Evolutionary conservation across 495 filamentous ascomycete genomes (phyloP).

Genomic region (Daldinia bambusicola): DNA sequence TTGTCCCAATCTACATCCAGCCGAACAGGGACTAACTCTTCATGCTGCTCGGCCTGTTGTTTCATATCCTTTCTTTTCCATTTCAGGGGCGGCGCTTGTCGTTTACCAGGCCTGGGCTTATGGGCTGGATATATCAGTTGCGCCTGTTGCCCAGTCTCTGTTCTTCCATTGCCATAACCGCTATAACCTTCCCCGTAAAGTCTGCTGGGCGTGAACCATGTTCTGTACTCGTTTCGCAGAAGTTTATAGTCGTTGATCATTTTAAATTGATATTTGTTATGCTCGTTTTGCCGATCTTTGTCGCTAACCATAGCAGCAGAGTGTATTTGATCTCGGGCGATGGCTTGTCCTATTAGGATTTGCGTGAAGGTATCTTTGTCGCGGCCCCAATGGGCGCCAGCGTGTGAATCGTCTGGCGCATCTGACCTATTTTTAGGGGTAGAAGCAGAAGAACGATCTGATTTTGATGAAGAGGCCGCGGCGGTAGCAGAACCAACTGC

Average conservation of each 20-base stretch:
- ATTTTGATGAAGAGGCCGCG: conserved; percentile 40
- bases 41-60: conserved; percentile 85
- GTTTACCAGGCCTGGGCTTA: conserved; percentile 76
- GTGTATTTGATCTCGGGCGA: conserved; percentile 78
- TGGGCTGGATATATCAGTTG: conserved; percentile 78
- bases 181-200: conserved; percentile 82
- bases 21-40: conserved; percentile 89
- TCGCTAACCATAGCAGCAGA: conserved; percentile 67
- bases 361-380: conserved; percentile 63
- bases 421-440: conserved; percentile 45
- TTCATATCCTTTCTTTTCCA: conserved; percentile 80
- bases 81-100: conserved; percentile 74
- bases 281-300: conserved; percentile 51
- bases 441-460: conserved; percentile 47
- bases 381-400: conserved; percentile 47
- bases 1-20: conserved; percentile 96
- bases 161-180: conserved; percentile 88
- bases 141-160: conserved; percentile 66
- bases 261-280: conserved; percentile 52
- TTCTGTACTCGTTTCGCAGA: conserved; percentile 59
- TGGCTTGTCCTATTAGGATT: conserved; percentile 77
- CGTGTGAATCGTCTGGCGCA: conserved; percentile 46
- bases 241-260: conserved; percentile 63
- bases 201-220: conserved; percentile 56
- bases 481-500: conserved; percentile 36